Percentiles rank a stretch among this genome's conserved stretches.
Evolutionary conservation across 2,329 filamentous ascomycete genomes (phyloP).

Genomic region (Colletotrichum sp.): DNA sequence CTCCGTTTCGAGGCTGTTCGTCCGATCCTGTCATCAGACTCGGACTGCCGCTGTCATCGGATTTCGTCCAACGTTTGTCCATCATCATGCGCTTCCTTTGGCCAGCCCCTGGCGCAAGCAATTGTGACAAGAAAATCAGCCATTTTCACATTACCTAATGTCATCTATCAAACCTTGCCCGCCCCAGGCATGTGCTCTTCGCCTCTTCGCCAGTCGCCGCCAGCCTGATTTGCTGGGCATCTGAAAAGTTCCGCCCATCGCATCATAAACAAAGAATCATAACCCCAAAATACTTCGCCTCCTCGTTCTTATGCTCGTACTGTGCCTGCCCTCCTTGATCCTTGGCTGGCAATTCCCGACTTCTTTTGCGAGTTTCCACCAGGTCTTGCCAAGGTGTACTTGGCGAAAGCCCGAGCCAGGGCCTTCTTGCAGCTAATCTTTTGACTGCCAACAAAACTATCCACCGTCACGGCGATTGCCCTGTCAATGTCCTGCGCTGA

Average conservation of each 20-base stretch:
- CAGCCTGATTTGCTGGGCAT: conserved; percentile 5
- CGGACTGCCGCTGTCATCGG: background rate
- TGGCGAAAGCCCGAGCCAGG: conserved; percentile 90
- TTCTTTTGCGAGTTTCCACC: conserved; percentile 27
- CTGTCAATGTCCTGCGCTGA: conserved; percentile 90
- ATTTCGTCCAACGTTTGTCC: background rate
- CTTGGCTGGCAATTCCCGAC: conserved; percentile 25
- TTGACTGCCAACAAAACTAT: conserved; percentile 94
- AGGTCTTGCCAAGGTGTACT: conserved; percentile 74
- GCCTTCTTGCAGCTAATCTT: conserved; percentile 99
- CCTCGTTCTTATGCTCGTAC: conserved; percentile 4
- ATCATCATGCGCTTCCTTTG: background rate
- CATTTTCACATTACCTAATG: conserved; percentile 1
- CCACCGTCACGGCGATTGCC: conserved; percentile 94
- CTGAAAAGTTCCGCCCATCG: background rate
- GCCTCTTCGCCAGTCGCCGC: conserved; percentile 20
- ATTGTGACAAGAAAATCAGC: background rate
- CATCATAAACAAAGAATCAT: background rate
- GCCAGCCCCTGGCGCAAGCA: background rate
- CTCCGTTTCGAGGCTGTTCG: background rate
- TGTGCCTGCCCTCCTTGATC: conserved; percentile 15
- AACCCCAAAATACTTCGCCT: background rate
- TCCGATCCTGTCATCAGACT: background rate
- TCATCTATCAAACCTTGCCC: conserved; percentile 5
- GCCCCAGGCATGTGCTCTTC: conserved; percentile 1